Base-by-base conservation (phyloP, 176 grass and related monocot genomes). In the Cenchrus americanus region DNA sequence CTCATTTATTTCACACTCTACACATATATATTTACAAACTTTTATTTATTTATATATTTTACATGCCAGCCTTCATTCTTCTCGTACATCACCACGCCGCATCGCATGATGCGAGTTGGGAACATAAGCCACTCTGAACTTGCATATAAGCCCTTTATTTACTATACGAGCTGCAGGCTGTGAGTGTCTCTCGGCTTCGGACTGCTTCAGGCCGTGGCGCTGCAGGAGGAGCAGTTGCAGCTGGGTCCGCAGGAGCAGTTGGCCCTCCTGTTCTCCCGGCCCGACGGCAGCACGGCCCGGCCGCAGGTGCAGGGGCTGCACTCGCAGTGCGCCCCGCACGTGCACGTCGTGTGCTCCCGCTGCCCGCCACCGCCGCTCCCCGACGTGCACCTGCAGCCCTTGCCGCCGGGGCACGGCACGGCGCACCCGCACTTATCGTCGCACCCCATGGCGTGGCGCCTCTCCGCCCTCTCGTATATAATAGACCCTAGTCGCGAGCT, bases 341-440 rank as follows among this genome's bases (percentile, higher is more conserved):
- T 9, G 85, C 91, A 93, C 48, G 91, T 91, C 22, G 91, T 65
- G 78, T 83, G 85, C 44, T 82, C 77, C 53, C 68, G n/a, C 50
- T 30, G 68, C 69, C 80, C 80, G 59, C 30, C 69, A 59, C 27
- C 69, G 27, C 52, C 72, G 73, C 51, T 41, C 34, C 66, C 23
- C 61, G 70, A 77, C 48, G 60, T 37, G 82, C 87, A 89, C 68
- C 76, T 42, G 88, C 91, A 93, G 14, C 53, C 69, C n/a, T 17
- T 40, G 37, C 88, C 91, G 66, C 85, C 88, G 24, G 78, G 88
- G 80, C 88, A 93, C 7, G 91, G 91, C 3, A 93, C 85, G 44
- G 61, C 53, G 84, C 91, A 93, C 43, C 91, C 91, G 74, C 91
- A 93, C 88, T 82, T 93, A 30, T 93, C 67, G 66, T 93, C 88